Percentiles rank a stretch among this genome's conserved stretches.
phyloP scores from a whole-genome alignment of 177 flowering plant species.

The Vitis hybrid region DNA sequence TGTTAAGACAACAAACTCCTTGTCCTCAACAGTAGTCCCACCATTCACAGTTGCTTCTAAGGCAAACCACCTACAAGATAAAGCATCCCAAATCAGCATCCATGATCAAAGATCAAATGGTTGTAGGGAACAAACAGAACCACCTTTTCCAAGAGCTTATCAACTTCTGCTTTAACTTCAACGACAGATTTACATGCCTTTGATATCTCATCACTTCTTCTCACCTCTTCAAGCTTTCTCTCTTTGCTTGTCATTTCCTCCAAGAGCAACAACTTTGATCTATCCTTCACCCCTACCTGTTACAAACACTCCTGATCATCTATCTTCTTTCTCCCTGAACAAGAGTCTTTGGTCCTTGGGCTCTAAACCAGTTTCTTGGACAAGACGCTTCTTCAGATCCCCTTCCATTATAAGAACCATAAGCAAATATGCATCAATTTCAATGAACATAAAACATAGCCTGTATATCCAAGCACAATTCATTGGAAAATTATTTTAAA shows the following conservation, averaged over 20 bases:
- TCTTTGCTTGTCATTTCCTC: constrained; percentile 51
- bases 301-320: constrained; percentile 57
- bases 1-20: constrained; percentile 56
- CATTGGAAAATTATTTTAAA: too few species aligned
- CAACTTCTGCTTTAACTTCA: constrained; percentile 60
- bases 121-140: neutral
- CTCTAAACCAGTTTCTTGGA: constrained; percentile 53
- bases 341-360: constrained; percentile 59
- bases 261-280: constrained; percentile 59
- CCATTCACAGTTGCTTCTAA: constrained; percentile 46
- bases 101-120: neutral
- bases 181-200: constrained; percentile 55
- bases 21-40: constrained; percentile 60
- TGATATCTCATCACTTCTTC: constrained; percentile 32
- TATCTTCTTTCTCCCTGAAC: constrained; percentile 69
- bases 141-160: constrained; percentile 74
- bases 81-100: neutral
- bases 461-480: neutral
- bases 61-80: constrained; percentile 47
- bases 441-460: neutral
- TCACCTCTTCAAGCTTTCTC: constrained; percentile 49
- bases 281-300: constrained; percentile 65
- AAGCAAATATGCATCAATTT: constrained; percentile 9
- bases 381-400: constrained; percentile 59
- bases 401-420: constrained; percentile 33